Base-by-base conservation (phyloP, 257 asterid species). In the Perilla frutescens region DNA sequence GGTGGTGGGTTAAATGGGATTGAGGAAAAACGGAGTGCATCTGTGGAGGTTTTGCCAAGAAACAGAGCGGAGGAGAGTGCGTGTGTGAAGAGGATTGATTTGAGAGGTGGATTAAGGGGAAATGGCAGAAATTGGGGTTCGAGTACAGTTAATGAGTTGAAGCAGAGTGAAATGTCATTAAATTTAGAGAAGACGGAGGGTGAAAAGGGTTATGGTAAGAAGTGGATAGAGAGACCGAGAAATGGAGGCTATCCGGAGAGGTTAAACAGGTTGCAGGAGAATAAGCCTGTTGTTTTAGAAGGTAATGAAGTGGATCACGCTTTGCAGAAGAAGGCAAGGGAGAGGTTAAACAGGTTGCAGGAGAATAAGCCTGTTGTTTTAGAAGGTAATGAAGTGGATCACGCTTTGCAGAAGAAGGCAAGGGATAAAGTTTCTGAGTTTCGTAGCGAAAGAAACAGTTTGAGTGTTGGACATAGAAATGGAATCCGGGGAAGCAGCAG, bases 31-130 rank as follows among this genome's bases (percentile, higher is more conserved):
- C 53, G 1, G 31, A 44, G 49, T 26, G 77, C 31, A 56, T 13
- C 29, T 67, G 36, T 6, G 66, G 75, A 76, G 44, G 75, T 39
- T 50, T 47, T 26, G 83, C 81, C 71, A 4, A 64, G 13, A 36
- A 66, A 60, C 66, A 54, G 37, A 9, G 55, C 55, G 63, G 69
- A 14, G 74, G 76, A 47, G 47, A 39, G 56, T 62, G 32, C 60
- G 1, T 40, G 29, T 43, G 65, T 37, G 58, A 62, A 64, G 29
- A 55, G 41, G 57, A 5, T 3, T 36, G 58, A 55, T 45, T 57
- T 13, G 73, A 61, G 65, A 68, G 81, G 79, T 66, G 60, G 81
- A 55, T 65, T 55, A 13, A 8, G 56, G 68, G 69, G 49, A 47
- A 67, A 81, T 20, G 75, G 65, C 1, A 20, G 40, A 8, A 14